Percentiles rank a stretch among this genome's conserved stretches.
phyloP scores from a whole-genome alignment of 352 stramenopile genomes.

The Phytopythium delawarense region DNA sequence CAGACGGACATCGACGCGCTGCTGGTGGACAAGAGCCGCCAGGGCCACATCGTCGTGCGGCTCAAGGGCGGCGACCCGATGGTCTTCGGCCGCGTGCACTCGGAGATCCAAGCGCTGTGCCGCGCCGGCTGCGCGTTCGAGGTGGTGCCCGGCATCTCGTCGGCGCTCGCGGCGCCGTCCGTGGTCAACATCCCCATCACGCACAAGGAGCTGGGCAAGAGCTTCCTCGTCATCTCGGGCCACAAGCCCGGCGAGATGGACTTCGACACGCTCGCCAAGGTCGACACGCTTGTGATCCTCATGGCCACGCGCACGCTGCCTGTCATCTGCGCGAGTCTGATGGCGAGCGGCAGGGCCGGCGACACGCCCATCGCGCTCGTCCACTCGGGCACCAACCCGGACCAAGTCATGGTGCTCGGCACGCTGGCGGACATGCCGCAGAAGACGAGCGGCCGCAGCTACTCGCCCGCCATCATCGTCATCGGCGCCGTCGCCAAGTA shows the following conservation, averaged over 20 bases:
- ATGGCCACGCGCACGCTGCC: constrained; percentile 56
- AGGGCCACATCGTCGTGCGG: constrained; percentile 52
- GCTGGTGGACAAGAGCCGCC: constrained; percentile 45
- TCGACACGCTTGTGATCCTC: constrained; percentile 55
- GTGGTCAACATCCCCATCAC: constrained; percentile 63
- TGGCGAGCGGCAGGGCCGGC: constrained; percentile 28
- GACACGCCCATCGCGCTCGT: constrained; percentile 57
- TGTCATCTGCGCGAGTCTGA: constrained; percentile 36
- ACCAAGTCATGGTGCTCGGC: constrained; percentile 48
- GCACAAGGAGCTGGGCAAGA: constrained; percentile 62
- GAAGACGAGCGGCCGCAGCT: constrained; percentile 44
- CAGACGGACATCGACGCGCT: constrained; percentile 65
- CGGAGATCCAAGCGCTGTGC: constrained; percentile 56
- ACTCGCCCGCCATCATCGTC: constrained; percentile 71
- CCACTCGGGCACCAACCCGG: constrained; percentile 52
- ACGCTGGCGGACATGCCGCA: constrained; percentile 45
- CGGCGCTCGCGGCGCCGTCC: constrained; percentile 50
- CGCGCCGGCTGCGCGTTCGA: constrained; percentile 47
- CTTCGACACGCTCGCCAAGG: constrained; percentile 36
- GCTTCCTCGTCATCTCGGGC: constrained; percentile 58
- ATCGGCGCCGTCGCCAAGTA: constrained; percentile 60
- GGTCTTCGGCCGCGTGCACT: constrained; percentile 71
- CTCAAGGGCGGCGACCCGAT: constrained; percentile 72
- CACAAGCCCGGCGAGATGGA: constrained; percentile 72
- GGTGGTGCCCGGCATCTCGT: constrained; percentile 66